Conservation (phyloP, 768 basidiomycete species). For the Mycena floridula region DNA sequence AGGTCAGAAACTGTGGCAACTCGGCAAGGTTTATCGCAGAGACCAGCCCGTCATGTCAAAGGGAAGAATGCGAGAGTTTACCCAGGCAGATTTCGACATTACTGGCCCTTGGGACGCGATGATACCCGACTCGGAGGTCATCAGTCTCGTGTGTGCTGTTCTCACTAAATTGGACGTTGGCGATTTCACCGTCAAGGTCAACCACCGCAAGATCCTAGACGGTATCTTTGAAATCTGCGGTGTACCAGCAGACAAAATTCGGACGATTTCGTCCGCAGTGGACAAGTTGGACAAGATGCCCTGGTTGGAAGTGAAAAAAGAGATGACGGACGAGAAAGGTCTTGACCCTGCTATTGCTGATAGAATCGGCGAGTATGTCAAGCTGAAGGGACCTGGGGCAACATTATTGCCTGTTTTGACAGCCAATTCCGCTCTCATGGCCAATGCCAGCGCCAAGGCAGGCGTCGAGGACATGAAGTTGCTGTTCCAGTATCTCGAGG, state of each 20-base stretch:
- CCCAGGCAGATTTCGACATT: slow-evolving; percentile 97
- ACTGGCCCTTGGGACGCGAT: slow-evolving; percentile 90
- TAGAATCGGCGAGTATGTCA: slow-evolving; percentile 95
- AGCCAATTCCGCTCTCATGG: slow-evolving; percentile 55
- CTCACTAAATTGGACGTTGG: slow-evolving; percentile 83
- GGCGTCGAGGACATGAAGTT: slow-evolving; percentile 85
- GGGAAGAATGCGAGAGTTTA: slow-evolving; percentile 97
- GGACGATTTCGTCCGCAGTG: slow-evolving; percentile 91
- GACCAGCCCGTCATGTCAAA: slow-evolving; percentile 98
- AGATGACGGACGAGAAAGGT: slow-evolving; percentile 97
- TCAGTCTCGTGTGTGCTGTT: slow-evolving; percentile 77
- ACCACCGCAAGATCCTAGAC: slow-evolving; percentile 95
- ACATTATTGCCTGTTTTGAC: slow-evolving; percentile 68
- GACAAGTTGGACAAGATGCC: slow-evolving; percentile 98
- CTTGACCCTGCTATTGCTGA: slow-evolving; percentile 77
- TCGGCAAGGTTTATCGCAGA: slow-evolving; percentile 97
- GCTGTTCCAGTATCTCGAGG: slow-evolving; percentile 75
- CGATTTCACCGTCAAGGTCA: slow-evolving; percentile 94
- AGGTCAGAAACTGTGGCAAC: slow-evolving; percentile 87
- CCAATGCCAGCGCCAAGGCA: slow-evolving; percentile 69
- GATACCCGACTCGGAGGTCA: slow-evolving; percentile 93
- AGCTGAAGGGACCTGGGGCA: slow-evolving; percentile 84
- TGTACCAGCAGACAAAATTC: slow-evolving; percentile 83
- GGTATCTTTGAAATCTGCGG: slow-evolving; percentile 97
- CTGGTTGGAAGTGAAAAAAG: slow-evolving; percentile 89